Percentiles rank a stretch among this genome's conserved stretches.
Evolutionary conservation across 768 basidiomycete genomes (phyloP).

Genomic region (Kwoniella sp.): DNA sequence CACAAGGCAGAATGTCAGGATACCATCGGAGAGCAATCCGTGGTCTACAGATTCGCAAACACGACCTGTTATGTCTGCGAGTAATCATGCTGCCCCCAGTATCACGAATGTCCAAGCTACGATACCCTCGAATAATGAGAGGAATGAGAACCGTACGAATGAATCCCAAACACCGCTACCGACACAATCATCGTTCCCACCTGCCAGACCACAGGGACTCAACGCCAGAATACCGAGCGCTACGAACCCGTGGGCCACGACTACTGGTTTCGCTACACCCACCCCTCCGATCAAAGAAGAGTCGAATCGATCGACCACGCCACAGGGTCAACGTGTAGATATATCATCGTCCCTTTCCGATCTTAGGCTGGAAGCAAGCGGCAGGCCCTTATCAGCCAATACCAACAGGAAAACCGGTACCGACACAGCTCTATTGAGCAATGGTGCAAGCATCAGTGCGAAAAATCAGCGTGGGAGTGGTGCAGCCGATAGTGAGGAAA

Average conservation of each 20-base stretch:
- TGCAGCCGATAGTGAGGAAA: conserved; percentile 7
- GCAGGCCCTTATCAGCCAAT: background rate
- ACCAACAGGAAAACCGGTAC: too few relatives aligned
- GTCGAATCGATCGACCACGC: background rate
- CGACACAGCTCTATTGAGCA: background rate
- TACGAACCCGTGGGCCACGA: conserved; percentile 1
- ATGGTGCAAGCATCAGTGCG: background rate
- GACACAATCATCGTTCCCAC: background rate
- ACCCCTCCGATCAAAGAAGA: background rate
- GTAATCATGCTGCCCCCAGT: background rate
- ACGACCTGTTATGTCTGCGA: background rate
- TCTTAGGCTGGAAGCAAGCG: background rate
- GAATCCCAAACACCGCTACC: background rate
- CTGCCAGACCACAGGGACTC: background rate
- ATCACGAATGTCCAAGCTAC: background rate
- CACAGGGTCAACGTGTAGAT: background rate
- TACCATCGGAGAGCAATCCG: conserved; percentile 47
- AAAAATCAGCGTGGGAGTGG: background rate
- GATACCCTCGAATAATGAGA: too few relatives aligned
- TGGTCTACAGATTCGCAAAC: conserved; percentile 24
- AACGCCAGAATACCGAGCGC: conserved; percentile 2
- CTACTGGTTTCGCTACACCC: background rate
- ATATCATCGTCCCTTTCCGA: background rate
- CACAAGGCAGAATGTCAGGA: conserved; percentile 18
- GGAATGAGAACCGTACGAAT: background rate